Percentiles rank a stretch among this genome's conserved stretches.
These are phyloP conservation scores for Lachnellula suecica DNA, from an alignment of 2,329 filamentous ascomycete species.

Conservation along the genomic window DNA sequence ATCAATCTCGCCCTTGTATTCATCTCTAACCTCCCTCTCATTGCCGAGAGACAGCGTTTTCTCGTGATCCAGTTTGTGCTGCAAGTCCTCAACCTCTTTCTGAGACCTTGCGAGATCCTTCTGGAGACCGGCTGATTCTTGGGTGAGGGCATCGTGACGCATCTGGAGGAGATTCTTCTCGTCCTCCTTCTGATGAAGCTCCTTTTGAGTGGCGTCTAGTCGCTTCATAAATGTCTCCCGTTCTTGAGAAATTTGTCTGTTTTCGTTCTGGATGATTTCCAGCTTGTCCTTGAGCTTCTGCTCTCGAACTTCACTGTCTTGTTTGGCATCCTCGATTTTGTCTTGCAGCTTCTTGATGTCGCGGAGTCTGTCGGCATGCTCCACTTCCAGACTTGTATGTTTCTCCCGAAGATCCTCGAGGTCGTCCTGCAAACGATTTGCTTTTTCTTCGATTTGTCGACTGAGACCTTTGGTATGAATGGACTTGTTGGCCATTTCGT, in stretches of 20 bases:
- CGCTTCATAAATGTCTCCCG: constrained; percentile 28
- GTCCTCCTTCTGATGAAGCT: constrained; percentile 57
- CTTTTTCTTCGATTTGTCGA: constrained; percentile 72
- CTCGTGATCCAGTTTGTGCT: constrained; percentile 46
- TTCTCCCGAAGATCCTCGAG: constrained; percentile 51
- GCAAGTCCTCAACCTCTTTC: constrained; percentile 44
- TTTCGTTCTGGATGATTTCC: constrained; percentile 32
- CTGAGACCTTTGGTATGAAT: constrained; percentile 72
- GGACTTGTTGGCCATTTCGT: constrained; percentile 78
- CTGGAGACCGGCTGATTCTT: constrained; percentile 67
- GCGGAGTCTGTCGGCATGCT: constrained; percentile 43
- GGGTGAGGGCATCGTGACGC: constrained; percentile 65
- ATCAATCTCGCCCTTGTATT: constrained; percentile 55
- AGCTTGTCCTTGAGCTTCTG: constrained; percentile 40
- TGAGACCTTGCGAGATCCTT: constrained; percentile 54
- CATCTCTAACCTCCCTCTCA: constrained; percentile 56
- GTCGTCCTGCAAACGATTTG: constrained; percentile 65
- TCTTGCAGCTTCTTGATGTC: constrained; percentile 40
- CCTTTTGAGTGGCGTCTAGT: constrained; percentile 56
- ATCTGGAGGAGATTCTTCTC: constrained; percentile 70
- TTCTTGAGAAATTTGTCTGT: constrained; percentile 6
- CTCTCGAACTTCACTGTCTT: constrained; percentile 30
- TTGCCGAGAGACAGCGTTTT: constrained; percentile 43
- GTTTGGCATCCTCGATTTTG: constrained; percentile 37
- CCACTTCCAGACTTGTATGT: constrained; percentile 39